Evolutionary conservation across 345 rosid species (phyloP), one percentile per base, ranked within the genome.

Genomic region (Citrus inodora): DNA sequence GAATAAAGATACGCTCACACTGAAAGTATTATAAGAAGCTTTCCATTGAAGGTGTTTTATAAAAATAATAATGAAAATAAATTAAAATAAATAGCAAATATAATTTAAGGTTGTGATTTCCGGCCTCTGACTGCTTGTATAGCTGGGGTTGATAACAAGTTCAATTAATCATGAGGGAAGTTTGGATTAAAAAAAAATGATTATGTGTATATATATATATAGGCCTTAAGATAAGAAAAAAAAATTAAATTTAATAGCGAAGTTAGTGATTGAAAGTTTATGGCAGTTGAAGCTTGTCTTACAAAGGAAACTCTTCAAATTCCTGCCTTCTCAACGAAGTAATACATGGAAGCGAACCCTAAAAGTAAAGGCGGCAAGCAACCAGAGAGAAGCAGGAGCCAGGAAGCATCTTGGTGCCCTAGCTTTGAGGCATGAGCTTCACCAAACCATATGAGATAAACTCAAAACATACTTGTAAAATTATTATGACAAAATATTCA

Each of bases 361-460:
- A 46, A 48, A 51, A 28, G 25, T 27, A 51, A 25, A 28, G 62
- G 74, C 60, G 62, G 62, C 40, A 17, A 70, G 74, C 61, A 30
- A 51, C 8, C 74, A 51, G 76, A 73, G 51, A 73, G 38, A 42
- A 25, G 58, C 21, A 71, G 28, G 13, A 13, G 59, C 51, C 51
- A 46, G 51, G 5, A 16, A 32, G 63, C 28, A 56, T 53, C 75
- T 33, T 55, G 22, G 48, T 67, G 27, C 35, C 60, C 27, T 22
- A 32, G 28, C 21, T 33, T 32, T 28, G 46, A 55, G 64, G 25
- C 66, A 13, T 19, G 32, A 33, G 35, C 53, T 58, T 73, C 66
- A 73, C 66, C 53, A 58, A 55, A 11, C 66, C 76, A 73, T 58
- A 73, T 35, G 66, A 58, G 66, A 73, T 56, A 73, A 56, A 72